A percentile compares a stretch with the other conserved stretches of the same genome.
Evolutionary conservation across 2,329 filamentous ascomycete species (phyloP).

Genomic region (Aureobasidium mangrovei): DNA sequence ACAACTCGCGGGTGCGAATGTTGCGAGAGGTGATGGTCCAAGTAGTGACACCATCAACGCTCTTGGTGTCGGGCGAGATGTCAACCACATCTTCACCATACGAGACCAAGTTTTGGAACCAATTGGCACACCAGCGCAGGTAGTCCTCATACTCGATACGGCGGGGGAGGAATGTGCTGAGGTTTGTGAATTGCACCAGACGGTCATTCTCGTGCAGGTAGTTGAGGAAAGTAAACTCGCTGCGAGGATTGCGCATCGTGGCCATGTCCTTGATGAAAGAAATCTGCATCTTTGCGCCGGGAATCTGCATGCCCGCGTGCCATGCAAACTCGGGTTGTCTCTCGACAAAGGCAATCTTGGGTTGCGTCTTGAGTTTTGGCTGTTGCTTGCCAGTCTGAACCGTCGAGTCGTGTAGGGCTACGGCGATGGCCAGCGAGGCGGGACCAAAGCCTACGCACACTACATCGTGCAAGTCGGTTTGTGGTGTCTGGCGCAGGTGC

Average conservation of each 20-base stretch:
- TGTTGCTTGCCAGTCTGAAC: slow-evolving; percentile 23
- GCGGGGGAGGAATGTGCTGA: slow-evolving; percentile 78
- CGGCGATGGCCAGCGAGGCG: slow-evolving; percentile 78
- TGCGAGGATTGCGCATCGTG: slow-evolving; percentile 76
- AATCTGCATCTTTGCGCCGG: slow-evolving; percentile 93
- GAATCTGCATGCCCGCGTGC: slow-evolving; percentile 93
- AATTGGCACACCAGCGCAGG: slow-evolving; percentile 79
- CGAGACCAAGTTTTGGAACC: slow-evolving; percentile 63
- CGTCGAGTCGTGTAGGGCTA: slow-evolving; percentile 76
- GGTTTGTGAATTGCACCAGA: slow-evolving; percentile 84
- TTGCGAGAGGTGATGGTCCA: slow-evolving; percentile 63
- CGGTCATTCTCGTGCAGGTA: slow-evolving; percentile 75
- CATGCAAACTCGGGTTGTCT: slow-evolving; percentile 76
- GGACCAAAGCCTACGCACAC: slow-evolving; percentile 90
- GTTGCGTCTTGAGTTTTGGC: slow-evolving; percentile 31
- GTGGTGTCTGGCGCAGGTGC: slow-evolving; percentile 45
- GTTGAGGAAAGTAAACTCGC: slow-evolving; percentile 90
- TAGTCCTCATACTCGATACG: slow-evolving; percentile 92
- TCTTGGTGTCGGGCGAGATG: slow-evolving; percentile 44
- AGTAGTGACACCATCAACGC: slow-evolving; percentile 46
- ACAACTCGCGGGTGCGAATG: slow-evolving; percentile 45
- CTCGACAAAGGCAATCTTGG: slow-evolving; percentile 80
- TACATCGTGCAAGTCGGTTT: slow-evolving; percentile 67
- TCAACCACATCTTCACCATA: slow-evolving; percentile 72
- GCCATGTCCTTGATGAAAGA: slow-evolving; percentile 96